A percentile compares a stretch with the other conserved stretches of the same genome.
Conservation (phyloP, 306 rosid genomes). For the Purshia tridentata region DNA sequence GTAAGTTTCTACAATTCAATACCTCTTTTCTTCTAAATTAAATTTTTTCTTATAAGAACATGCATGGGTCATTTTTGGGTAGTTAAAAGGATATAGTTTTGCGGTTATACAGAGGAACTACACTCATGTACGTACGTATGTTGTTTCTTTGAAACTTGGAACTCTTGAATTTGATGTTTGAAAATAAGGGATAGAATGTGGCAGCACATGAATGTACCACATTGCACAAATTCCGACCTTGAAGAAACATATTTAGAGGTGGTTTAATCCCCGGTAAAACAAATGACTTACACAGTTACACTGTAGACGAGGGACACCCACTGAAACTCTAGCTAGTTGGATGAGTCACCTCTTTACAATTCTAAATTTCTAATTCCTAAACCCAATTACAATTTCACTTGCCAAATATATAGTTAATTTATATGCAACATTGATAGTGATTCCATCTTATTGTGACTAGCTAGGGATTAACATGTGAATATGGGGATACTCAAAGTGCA, state of each 20-base stretch:
- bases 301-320: constrained; percentile 4
- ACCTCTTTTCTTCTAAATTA: too few relatives aligned
- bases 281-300: neutral
- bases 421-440: neutral
- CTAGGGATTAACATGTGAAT: too few relatives aligned
- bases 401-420: neutral
- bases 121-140: too few relatives aligned
- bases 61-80: too few relatives aligned
- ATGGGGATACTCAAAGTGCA: too few relatives aligned
- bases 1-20: too few relatives aligned
- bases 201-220: neutral
- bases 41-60: too few relatives aligned
- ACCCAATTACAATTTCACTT: neutral
- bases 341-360: neutral
- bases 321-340: neutral
- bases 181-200: too few relatives aligned
- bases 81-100: too few relatives aligned
- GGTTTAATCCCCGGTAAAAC: constrained; percentile 1
- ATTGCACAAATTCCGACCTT: constrained; percentile 6
- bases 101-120: too few relatives aligned
- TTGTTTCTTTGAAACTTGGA: too few relatives aligned
- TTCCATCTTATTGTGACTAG: neutral
- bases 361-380: neutral
- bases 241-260: constrained; percentile 6
- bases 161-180: too few relatives aligned